A percentile compares a stretch with the other conserved stretches of the same genome.
Conservation (phyloP, 2,329 filamentous ascomycete species). For the Neopestalotiopsis clavispora region DNA sequence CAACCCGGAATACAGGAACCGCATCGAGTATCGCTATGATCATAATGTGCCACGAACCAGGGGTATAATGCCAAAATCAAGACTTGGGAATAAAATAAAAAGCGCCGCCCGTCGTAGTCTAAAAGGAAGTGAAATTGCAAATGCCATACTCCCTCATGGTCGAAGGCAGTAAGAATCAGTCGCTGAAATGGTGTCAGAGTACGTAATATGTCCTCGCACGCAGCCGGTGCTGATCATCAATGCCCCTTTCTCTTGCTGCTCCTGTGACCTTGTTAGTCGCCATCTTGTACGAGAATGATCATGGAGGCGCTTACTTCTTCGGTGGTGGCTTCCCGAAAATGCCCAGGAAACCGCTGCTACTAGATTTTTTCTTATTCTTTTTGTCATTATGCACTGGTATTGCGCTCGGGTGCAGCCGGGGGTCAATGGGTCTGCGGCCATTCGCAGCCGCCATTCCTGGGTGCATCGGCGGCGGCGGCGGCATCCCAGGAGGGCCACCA, state of each 20-base stretch:
- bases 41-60: slow-evolving; percentile 8
- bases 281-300: not conserved
- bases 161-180: not conserved
- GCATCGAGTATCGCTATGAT: slow-evolving; percentile 8
- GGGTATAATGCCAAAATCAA: slow-evolving; percentile 25
- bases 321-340: slow-evolving; percentile 4
- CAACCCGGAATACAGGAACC: slow-evolving; percentile 7
- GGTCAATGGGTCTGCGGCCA: no score
- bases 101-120: not conserved
- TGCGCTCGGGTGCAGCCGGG: not conserved
- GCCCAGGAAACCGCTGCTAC: not conserved
- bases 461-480: not conserved
- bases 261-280: slow-evolving; percentile 9
- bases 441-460: no score
- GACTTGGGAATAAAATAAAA: slow-evolving; percentile 15
- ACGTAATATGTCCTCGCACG: not conserved
- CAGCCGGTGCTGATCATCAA: not conserved
- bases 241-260: slow-evolving; percentile 4
- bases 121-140: slow-evolving; percentile 10
- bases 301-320: slow-evolving; percentile 15
- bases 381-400: not conserved
- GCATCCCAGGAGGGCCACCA: not conserved
- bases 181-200: not conserved
- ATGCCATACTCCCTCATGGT: not conserved
- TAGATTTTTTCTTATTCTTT: not conserved